Evolutionary conservation across 176 grass and related monocot genomes (phyloP), one percentile per base, ranked within the genome.

Genomic region (Oryza longistaminata): DNA sequence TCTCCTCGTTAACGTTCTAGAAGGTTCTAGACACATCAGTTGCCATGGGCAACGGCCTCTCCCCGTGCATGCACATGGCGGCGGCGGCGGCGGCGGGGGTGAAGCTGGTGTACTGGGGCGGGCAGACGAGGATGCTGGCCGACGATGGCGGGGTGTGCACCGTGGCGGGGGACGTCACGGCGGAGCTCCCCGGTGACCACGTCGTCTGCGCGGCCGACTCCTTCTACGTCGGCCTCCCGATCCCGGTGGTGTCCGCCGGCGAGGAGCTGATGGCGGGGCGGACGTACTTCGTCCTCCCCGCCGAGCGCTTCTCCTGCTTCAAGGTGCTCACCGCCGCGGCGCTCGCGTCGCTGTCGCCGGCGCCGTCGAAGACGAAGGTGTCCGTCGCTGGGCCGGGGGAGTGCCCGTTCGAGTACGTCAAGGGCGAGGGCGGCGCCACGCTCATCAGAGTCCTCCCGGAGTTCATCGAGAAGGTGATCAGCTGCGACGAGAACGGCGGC

Each of bases 361-460:
- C 68, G 11, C 40, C 81, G 5, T 53, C 29, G 34, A 62, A n/a
- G 10, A n/a, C n/a, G n/a, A 76, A n/a, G 65, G 55, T 76, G 17
- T 66, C 82, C 0, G 39, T 97, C 9, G 86, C 81, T 3, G 82
- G 79, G 0, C 22, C 74, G 2, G 85, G 82, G 0, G 49, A 70
- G 12, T 87, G 88, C 82, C 95, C 95, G 17, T 97, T 97, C 69
- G 90, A 93, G 88, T 92, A 97, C 81, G 85, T 93, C 31, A 94
- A 95, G 82, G 83, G 87, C 31, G 79, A 62, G 15, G 82, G 86
- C 62, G 95, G 90, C 55, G 67, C 79, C 9, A 0, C 79, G 29
- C 81, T 90, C 65, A 94, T 95, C 70, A 64, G 87, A 78, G 82
- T 94, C 17, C 81, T 89, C 17, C 95, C 95, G 15, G 88, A 77